A percentile compares a stretch with the other conserved stretches of the same genome.
Conservation (phyloP, 2,329 filamentous ascomycete species). For the Pseudogymnoascus sp. region DNA sequence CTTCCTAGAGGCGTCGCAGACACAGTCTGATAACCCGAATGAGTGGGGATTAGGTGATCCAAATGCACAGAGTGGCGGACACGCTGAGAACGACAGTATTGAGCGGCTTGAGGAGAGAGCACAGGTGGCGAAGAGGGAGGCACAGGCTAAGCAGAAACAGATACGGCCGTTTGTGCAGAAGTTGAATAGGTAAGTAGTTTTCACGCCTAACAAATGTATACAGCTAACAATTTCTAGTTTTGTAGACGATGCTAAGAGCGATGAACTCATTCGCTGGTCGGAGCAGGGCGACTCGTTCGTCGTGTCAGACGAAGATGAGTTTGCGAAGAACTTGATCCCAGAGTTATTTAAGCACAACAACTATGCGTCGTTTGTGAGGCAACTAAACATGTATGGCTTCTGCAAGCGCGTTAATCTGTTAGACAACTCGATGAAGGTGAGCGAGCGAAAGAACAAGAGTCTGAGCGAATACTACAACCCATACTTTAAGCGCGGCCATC, state of each 20-base stretch:
- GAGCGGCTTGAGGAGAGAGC: slow-evolving; percentile 75
- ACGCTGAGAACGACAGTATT: slow-evolving; percentile 61
- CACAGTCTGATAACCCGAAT: slow-evolving; percentile 23
- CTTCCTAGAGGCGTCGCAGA: slow-evolving; percentile 20
- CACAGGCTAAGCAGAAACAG: slow-evolving; percentile 83
- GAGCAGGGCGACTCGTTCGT: slow-evolving; percentile 95
- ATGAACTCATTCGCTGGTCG: slow-evolving; percentile 93
- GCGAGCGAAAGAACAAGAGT: slow-evolving; percentile 94
- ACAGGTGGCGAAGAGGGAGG: slow-evolving; percentile 75
- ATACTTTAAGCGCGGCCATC: slow-evolving; percentile 88
- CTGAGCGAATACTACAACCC: slow-evolving; percentile 97
- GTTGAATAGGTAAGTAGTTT: slow-evolving; percentile 70
- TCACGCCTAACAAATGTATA: slow-evolving; percentile 14
- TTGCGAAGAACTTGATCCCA: slow-evolving; percentile 65
- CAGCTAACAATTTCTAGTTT: slow-evolving; percentile 56
- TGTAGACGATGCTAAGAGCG: slow-evolving; percentile 85
- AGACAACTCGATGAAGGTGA: slow-evolving; percentile 96
- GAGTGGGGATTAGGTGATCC: slow-evolving; percentile 35
- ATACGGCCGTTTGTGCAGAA: slow-evolving; percentile 98
- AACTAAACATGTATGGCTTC: slow-evolving; percentile 60
- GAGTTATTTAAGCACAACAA: slow-evolving; percentile 77
- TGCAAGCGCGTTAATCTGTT: slow-evolving; percentile 75
- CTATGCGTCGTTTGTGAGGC: slow-evolving; percentile 69
- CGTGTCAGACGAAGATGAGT: slow-evolving; percentile 90
- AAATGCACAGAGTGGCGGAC: slow-evolving; percentile 30